phyloP scores from a whole-genome alignment of 2,329 filamentous ascomycete genomes.

The Xylaria sp. region DNA sequence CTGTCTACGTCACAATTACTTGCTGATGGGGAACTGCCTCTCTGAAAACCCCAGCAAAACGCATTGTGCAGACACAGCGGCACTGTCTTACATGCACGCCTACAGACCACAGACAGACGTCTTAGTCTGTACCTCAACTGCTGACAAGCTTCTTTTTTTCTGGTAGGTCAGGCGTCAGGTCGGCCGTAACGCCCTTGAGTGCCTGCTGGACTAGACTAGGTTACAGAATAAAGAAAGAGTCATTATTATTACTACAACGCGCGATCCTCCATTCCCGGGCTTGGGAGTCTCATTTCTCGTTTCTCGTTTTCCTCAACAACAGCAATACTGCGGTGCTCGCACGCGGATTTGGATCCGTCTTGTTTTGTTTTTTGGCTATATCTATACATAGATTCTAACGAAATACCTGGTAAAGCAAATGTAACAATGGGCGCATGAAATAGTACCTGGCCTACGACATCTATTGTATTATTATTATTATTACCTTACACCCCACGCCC shows the following conservation, averaged over 20 bases:
- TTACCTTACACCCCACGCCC: background rate
- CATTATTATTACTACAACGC: slow-evolving; percentile 12
- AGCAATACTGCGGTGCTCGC: slow-evolving; percentile 19
- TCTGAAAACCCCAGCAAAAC: slow-evolving; percentile 17
- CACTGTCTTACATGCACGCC: background rate
- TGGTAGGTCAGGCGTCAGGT: slow-evolving; percentile 20
- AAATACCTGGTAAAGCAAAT: background rate
- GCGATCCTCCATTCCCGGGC: slow-evolving; percentile 29
- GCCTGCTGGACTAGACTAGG: background rate
- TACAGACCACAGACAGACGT: background rate
- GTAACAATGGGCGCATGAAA: slow-evolving; percentile 3
- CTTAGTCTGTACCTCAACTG: slow-evolving; percentile 10
- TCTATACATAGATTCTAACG: too few species aligned
- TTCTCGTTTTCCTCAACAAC: slow-evolving; percentile 10
- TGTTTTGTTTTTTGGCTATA: slow-evolving; percentile 7
- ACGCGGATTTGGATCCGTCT: background rate
- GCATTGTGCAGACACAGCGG: background rate
- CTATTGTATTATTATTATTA: background rate
- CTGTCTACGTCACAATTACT: slow-evolving; percentile 31
- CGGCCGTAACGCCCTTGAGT: background rate
- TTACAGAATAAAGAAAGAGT: background rate
- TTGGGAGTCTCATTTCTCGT: slow-evolving; percentile 11
- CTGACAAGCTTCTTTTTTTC: slow-evolving; percentile 16
- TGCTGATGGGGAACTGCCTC: background rate
- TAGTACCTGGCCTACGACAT: background rate